These are phyloP conservation scores for Sporisorium exsertum DNA, from an alignment of 1,284 basidiomycete species.

Conservation along the genomic window DNA sequence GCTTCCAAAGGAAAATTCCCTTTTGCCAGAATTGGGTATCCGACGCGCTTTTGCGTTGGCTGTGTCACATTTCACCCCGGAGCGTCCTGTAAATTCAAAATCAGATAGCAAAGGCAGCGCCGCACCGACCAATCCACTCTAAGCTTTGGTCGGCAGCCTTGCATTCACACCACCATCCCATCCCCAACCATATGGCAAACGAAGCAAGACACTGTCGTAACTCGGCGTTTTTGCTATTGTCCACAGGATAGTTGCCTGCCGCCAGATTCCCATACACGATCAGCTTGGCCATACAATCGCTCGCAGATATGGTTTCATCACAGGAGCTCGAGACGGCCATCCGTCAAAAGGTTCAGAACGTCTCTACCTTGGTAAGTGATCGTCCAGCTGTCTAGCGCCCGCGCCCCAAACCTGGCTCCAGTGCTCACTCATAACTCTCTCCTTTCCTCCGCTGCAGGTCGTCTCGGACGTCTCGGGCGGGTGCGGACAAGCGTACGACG, in stretches of 20 bases:
- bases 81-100: background rate
- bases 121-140: background rate
- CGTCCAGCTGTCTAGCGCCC: background rate
- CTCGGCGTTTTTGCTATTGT: too few relatives aligned
- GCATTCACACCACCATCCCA: background rate
- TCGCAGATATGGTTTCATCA: constrained; percentile 60
- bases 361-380: constrained; percentile 47
- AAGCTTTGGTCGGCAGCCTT: background rate
- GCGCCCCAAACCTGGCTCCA: background rate
- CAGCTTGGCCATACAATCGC: background rate
- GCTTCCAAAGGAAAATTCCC: background rate
- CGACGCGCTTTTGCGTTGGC: background rate
- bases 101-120: background rate
- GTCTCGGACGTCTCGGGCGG: constrained; percentile 69
- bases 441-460: constrained; percentile 5
- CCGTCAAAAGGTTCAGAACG: constrained; percentile 58
- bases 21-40: background rate
- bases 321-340: constrained; percentile 67
- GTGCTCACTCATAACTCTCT: background rate
- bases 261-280: too few relatives aligned
- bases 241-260: too few relatives aligned
- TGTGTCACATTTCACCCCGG: background rate
- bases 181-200: background rate
- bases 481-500: constrained; percentile 68
- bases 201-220: background rate